Percentiles rank a stretch among this genome's conserved stretches.
Evolutionary conservation across 1,139 yeast genomes (phyloP).

Genomic region (Candida pseudoviswanathii): DNA sequence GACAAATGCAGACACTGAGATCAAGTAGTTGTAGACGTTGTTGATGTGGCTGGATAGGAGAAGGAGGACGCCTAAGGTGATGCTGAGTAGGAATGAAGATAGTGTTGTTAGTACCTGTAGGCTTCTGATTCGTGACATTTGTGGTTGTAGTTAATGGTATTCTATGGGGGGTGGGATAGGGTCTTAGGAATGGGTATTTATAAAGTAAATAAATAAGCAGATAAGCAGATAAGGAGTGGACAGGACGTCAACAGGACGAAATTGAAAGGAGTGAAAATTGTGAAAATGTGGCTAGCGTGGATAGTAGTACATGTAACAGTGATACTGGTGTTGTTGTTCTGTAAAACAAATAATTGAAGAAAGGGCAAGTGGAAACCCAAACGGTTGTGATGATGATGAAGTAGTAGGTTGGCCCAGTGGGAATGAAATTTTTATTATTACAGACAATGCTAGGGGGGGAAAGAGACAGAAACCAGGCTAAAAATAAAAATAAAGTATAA

Average conservation of each 20-base stretch:
- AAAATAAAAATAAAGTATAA: too few relatives aligned
- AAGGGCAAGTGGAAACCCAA: too few relatives aligned
- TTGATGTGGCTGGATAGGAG: slow-evolving; percentile 6
- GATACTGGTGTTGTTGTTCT: too few relatives aligned
- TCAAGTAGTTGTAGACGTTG: slow-evolving; percentile 10
- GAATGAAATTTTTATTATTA: too few relatives aligned
- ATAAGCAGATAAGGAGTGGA: neutral
- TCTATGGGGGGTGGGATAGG: neutral
- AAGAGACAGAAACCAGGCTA: too few relatives aligned
- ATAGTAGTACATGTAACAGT: too few relatives aligned
- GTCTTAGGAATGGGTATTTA: neutral
- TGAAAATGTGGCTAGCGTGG: too few relatives aligned
- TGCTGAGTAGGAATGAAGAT: slow-evolving; percentile 6
- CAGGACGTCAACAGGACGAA: neutral
- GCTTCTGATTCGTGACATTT: slow-evolving; percentile 1
- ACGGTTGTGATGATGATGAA: too few relatives aligned
- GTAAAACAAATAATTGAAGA: too few relatives aligned
- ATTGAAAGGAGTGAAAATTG: too few relatives aligned
- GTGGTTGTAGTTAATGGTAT: neutral
- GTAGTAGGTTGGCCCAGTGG: too few relatives aligned
- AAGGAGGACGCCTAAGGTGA: slow-evolving; percentile 8
- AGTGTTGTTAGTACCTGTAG: slow-evolving; percentile 10
- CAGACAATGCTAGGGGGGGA: too few relatives aligned
- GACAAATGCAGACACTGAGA: slow-evolving; percentile 8
- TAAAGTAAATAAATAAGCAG: neutral